Percentiles rank a stretch among this genome's conserved stretches.
phyloP scores from a whole-genome alignment of 805 yeast genomes.

The Clavispora santaluciae region DNA sequence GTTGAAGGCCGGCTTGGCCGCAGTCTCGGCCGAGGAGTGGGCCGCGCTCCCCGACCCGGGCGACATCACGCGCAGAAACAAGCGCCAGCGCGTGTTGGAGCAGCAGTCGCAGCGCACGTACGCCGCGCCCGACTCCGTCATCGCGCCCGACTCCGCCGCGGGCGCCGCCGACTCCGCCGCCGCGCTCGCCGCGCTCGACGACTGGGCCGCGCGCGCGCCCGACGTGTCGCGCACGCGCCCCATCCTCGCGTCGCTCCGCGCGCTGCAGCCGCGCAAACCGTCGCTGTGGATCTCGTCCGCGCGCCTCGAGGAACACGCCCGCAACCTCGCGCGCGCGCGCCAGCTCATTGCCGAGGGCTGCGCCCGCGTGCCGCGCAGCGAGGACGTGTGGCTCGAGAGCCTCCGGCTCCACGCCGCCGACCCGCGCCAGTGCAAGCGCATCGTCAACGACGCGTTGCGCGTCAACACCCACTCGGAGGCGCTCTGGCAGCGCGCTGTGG shows the following conservation, averaged over 20 bases:
- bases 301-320: slow-evolving; percentile 63
- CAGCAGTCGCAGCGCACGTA: slow-evolving; percentile 66
- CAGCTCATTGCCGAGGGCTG: slow-evolving; percentile 72
- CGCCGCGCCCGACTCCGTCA: slow-evolving; percentile 74
- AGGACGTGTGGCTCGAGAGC: slow-evolving; percentile 79
- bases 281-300: slow-evolving; percentile 88
- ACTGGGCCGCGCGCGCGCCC: slow-evolving; percentile 9
- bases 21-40: slow-evolving; percentile 73
- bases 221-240: slow-evolving; percentile 57
- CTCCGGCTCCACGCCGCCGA: slow-evolving; percentile 54
- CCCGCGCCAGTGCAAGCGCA: slow-evolving; percentile 44
- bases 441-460: slow-evolving; percentile 63
- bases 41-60: slow-evolving; percentile 78
- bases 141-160: slow-evolving; percentile 27
- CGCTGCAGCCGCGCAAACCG: slow-evolving; percentile 67
- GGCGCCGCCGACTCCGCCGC: neutral
- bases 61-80: slow-evolving; percentile 77
- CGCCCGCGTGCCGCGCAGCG: slow-evolving; percentile 56
- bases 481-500: slow-evolving; percentile 71
- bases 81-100: slow-evolving; percentile 59
- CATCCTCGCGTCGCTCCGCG: slow-evolving; percentile 62
- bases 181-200: slow-evolving; percentile 10
- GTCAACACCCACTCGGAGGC: slow-evolving; percentile 50
- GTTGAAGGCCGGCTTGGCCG: slow-evolving; percentile 56
- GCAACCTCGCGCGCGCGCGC: slow-evolving; percentile 53